A percentile compares a stretch with the other conserved stretches of the same genome.
These are phyloP conservation scores for Fusarium sp. DNA, from an alignment of 2,329 filamentous ascomycete genomes.

Conservation along the genomic window DNA sequence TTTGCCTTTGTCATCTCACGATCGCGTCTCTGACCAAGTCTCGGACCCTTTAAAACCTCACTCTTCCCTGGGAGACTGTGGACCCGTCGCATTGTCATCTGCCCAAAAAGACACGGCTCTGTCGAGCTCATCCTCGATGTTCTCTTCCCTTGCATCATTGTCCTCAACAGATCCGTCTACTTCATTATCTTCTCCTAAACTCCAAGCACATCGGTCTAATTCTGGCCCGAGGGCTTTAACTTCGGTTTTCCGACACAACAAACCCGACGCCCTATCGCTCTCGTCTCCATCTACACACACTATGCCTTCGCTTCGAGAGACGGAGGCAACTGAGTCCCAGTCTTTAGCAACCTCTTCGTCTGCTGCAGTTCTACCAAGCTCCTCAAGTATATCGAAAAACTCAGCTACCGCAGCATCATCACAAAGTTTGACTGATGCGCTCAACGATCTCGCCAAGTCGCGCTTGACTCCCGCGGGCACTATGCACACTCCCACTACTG, in stretches of 20 bases:
- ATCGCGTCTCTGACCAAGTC: slow-evolving; percentile 16
- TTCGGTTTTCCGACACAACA: slow-evolving; percentile 70
- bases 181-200: slow-evolving; percentile 43
- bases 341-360: slow-evolving; percentile 16
- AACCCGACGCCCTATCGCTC: slow-evolving; percentile 72
- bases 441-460: slow-evolving; percentile 63
- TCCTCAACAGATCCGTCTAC: slow-evolving; percentile 14
- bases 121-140: slow-evolving; percentile 8
- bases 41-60: slow-evolving; percentile 31
- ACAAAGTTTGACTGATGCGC: slow-evolving; percentile 71
- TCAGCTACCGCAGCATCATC: slow-evolving; percentile 59
- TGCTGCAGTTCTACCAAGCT: slow-evolving; percentile 11
- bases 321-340: slow-evolving; percentile 51
- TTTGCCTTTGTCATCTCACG: slow-evolving; percentile 19
- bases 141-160: slow-evolving; percentile 20
- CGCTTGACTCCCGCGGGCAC: slow-evolving; percentile 48
- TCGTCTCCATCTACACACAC: slow-evolving; percentile 47
- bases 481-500: slow-evolving; percentile 40
- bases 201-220: slow-evolving; percentile 50
- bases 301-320: slow-evolving; percentile 63
- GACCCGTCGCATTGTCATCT: slow-evolving; percentile 37
- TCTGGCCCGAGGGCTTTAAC: slow-evolving; percentile 83
- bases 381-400: slow-evolving; percentile 29
- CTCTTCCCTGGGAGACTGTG: slow-evolving; percentile 41
- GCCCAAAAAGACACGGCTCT: slow-evolving; percentile 19